Percentiles rank a stretch among this genome's conserved stretches.
Conservation (phyloP, 768 basidiomycete genomes). For the Lentinus brumalis region DNA sequence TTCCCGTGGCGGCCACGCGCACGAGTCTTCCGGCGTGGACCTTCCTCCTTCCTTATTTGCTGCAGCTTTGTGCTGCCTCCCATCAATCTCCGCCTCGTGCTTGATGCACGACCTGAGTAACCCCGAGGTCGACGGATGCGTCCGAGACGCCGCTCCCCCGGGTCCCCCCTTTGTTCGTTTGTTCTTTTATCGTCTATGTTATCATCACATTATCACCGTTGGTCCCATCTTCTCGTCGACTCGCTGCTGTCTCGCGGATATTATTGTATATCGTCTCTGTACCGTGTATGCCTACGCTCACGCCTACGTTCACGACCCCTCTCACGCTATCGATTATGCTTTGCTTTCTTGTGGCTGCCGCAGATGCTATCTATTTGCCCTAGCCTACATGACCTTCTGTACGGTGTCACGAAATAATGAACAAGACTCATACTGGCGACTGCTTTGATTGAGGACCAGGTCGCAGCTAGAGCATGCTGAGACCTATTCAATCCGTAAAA, state of each 20-base stretch:
- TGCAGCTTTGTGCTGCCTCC: no score
- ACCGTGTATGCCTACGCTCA: conserved; percentile 7
- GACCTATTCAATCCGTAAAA: no score
- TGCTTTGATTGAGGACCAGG: neutral
- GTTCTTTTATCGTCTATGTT: conserved; percentile 7
- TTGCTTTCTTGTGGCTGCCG: neutral
- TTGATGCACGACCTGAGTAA: neutral
- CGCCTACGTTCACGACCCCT: conserved; percentile 12
- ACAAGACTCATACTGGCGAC: no score
- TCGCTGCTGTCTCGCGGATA: neutral
- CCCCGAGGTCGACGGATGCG: no score
- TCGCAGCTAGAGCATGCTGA: no score
- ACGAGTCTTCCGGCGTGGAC: neutral
- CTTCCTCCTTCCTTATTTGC: neutral
- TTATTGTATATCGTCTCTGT: conserved; percentile 1
- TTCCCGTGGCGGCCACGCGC: neutral
- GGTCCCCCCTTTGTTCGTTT: no score
- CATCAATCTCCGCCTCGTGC: no score
- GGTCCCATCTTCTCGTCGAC: neutral
- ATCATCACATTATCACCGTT: no score
- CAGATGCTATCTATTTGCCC: neutral
- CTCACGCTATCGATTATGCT: conserved; percentile 6
- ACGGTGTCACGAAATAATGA: conserved; percentile 2
- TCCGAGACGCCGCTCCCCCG: no score
- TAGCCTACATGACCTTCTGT: neutral